Base-by-base conservation (phyloP, 495 filamentous ascomycete species). In the Hyaloscypha bicolor region DNA sequence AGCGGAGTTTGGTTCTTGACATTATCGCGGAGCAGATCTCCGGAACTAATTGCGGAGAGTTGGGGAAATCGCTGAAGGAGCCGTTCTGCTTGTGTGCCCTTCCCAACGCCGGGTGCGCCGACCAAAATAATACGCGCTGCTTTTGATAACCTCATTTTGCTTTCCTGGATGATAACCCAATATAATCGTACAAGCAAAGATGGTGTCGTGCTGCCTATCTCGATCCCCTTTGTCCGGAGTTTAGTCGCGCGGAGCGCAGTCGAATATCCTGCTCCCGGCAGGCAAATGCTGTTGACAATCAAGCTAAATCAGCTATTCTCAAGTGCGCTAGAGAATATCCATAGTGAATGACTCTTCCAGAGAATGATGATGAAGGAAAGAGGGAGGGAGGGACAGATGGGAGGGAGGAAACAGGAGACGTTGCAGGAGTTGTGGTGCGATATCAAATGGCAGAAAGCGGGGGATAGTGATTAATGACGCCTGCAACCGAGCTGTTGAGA, bases 121-220 rank as follows among this genome's bases (percentile, higher is more conserved):
- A 99, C 87, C 63, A 99, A 87, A 76, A 99, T 98, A 61, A 99
- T 88, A 37, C 95, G 91, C 21, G 96, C 95, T 45, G 95, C 94
- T 76, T 85, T 88, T 65, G 85, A 86, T 72, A 96, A 88, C 79
- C 87, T 79, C 84, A 86, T 85, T 70, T 52, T 67, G 35, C 19
- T 57, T 55, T 25, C 22, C 9, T 61, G 33, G 42, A 58, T 11
- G 59, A 21, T 22, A 51, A 66, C 9, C 32, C 5, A 9, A 21
- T 19, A 29, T 67, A 60, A 45, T 55, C 33, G 37, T 64, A 60
- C 64, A 58, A n/a, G 42, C 9, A 39, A 30, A 45, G 52, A 32
- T 33, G 48, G 56, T 55, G 2, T 25, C 42, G 48, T 55, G 31
- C 35, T n/a, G 33, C 42, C 59, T 58, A 55, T 42, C 16, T 69